A percentile compares a stretch with the other conserved stretches of the same genome.
These are phyloP conservation scores for Tillandsia fasciculata DNA, from an alignment of 176 grass and related monocot species.

Conservation along the genomic window DNA sequence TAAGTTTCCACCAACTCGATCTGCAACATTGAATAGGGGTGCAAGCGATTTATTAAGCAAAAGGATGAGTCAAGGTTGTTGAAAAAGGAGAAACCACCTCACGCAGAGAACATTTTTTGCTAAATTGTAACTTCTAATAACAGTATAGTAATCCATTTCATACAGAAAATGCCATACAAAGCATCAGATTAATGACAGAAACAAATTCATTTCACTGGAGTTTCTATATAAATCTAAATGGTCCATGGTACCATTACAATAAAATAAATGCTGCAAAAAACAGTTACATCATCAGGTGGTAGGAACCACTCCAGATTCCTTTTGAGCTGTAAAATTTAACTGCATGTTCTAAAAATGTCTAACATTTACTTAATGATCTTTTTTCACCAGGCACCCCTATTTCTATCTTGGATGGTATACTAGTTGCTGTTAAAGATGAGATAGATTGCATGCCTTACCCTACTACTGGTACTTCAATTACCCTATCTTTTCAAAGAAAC, in stretches of 20 bases:
- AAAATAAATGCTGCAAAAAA: no score
- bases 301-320: background rate
- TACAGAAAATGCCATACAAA: no score
- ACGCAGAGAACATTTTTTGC: no score
- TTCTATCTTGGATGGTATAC: slow-evolving; percentile 66
- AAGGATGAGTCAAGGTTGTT: background rate
- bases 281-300: no score
- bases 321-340: background rate
- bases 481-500: background rate
- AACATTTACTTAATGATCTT: background rate
- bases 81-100: background rate
- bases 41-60: background rate
- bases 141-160: no score
- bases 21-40: background rate
- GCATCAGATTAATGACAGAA: no score
- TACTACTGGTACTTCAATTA: slow-evolving; percentile 48
- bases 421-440: slow-evolving; percentile 86
- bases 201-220: no score
- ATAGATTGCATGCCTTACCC: slow-evolving; percentile 81
- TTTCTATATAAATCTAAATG: no score
- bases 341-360: background rate
- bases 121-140: no score
- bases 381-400: slow-evolving; percentile 40
- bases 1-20: background rate
- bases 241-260: no score